These are phyloP conservation scores for Cyberlindnera subsufficiens DNA, from an alignment of 805 yeast genomes.

Conservation along the genomic window DNA sequence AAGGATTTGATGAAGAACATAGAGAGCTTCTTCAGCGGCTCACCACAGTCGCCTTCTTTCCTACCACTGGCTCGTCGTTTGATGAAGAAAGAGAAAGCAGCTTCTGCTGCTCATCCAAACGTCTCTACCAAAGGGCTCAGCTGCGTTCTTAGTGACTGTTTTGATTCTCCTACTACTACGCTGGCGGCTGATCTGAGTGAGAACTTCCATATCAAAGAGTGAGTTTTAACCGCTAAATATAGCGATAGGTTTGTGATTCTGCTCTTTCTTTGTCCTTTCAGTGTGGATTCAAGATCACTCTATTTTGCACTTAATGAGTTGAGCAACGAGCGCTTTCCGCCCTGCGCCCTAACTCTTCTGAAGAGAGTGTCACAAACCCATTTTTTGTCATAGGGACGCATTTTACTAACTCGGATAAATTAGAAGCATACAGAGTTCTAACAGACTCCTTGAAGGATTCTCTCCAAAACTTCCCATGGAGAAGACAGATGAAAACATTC, in stretches of 20 bases:
- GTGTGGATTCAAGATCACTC: too few relatives aligned
- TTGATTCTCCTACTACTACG: slow-evolving; percentile 30
- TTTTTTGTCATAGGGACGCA: slow-evolving; percentile 1
- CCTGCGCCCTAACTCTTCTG: background rate
- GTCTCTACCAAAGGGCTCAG: slow-evolving; percentile 21
- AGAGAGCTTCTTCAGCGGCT: slow-evolving; percentile 16
- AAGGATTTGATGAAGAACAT: slow-evolving; percentile 17
- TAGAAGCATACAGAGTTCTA: background rate
- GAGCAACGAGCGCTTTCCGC: background rate
- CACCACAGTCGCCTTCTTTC: slow-evolving; percentile 24
- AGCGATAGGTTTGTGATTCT: too few relatives aligned
- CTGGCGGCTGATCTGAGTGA: slow-evolving; percentile 32
- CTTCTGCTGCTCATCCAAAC: slow-evolving; percentile 20
- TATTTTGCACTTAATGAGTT: too few relatives aligned
- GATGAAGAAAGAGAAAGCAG: slow-evolving; percentile 4
- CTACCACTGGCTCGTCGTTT: slow-evolving; percentile 6
- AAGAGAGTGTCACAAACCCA: slow-evolving; percentile 7
- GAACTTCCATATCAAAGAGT: slow-evolving; percentile 30
- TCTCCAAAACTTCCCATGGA: background rate
- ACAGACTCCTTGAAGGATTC: slow-evolving; percentile 1
- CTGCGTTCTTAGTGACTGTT: background rate
- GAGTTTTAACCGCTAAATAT: slow-evolving; percentile 5
- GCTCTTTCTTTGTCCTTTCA: too few relatives aligned
- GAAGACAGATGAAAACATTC: too few relatives aligned
- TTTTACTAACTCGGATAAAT: slow-evolving; percentile 1